Conservation (phyloP, 257 asterid genomes). For the Przewalskia tangutica region DNA sequence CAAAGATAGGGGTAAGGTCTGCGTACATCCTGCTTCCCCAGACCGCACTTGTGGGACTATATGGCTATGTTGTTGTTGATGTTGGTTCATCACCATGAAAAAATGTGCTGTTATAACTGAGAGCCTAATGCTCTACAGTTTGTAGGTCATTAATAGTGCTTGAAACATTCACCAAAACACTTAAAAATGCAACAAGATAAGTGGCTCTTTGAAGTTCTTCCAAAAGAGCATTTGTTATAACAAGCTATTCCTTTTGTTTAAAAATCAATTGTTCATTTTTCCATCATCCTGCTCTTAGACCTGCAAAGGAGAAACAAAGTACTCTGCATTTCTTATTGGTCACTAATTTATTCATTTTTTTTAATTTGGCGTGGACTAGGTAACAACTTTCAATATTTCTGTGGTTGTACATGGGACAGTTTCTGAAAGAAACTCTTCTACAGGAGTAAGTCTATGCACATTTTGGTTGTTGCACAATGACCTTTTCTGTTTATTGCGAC, state of each 20-base stretch:
- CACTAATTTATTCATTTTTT: neutral
- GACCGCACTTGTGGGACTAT: too few species aligned
- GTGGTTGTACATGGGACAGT: constrained; percentile 77
- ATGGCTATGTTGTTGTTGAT: too few species aligned
- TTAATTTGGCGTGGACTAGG: constrained; percentile 9
- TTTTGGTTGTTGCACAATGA: neutral
- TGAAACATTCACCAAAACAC: neutral
- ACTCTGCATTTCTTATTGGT: neutral
- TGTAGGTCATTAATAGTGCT: neutral
- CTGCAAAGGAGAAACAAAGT: neutral
- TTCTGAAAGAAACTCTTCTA: constrained; percentile 46
- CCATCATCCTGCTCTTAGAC: neutral
- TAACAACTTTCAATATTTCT: constrained; percentile 77
- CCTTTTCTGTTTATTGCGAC: neutral
- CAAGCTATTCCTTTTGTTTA: neutral
- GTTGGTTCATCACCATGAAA: neutral
- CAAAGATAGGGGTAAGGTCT: too few species aligned
- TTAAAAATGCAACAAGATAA: neutral
- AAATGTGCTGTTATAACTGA: neutral
- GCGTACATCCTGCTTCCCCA: too few species aligned
- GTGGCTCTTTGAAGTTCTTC: neutral
- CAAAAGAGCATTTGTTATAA: neutral
- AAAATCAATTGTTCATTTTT: neutral
- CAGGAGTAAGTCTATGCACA: constrained; percentile 35
- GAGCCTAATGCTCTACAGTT: neutral